Base-by-base conservation (phyloP, 2,329 filamentous ascomycete genomes). In the Colletotrichum siamense region DNA sequence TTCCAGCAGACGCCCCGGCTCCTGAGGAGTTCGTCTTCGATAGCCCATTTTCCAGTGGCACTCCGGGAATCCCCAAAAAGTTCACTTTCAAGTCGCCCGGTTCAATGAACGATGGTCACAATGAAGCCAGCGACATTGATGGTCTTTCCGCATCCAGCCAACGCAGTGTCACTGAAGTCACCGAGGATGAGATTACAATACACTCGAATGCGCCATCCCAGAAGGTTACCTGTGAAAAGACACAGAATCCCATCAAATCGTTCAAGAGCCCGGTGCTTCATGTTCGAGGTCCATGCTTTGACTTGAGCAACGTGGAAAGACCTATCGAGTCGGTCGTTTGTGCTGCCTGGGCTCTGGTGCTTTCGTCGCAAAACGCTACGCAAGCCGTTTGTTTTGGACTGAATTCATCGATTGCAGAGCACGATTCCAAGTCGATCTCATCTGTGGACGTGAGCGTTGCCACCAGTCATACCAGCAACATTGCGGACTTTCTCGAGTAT, bases 1-100 rank as follows among this genome's bases (percentile, higher is more conserved):
- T 49, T 28, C 59, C 32, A 18, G 30, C 59, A 9, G 59, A 71
- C 18, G 62, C 26, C 26, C 8, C 57, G 7, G 36, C 44, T 4
- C 72, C 72, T 6, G 72, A 72, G 6, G 61, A 75, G 16, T 57
- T 75, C 12, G 52, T 75, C 18, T 72, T 75, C 18, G 68, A 75
- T 6, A 75, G 49, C 18, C 72, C 72, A n/a, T 71, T 75, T n/a
- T 5, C 61, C 3, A n/a, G n/a, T 24, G 44, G 49, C 8, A 71
- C 24, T 8, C 22, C 72, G 5, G 72, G 72, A 9, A n/a, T 61
- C 5, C 72, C 68, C n/a, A 34, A 52, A 39, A 44, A 67, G 34
- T 75, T 65, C 22, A 49, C 71, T 18, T 65, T 72, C 59, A 75
- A 30, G 9, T 15, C 44, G 1, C 68, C 69, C 13, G 22, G n/a